phyloP scores from a whole-genome alignment of 192 early-diverging fungal species.

The Diversispora epigaea region DNA sequence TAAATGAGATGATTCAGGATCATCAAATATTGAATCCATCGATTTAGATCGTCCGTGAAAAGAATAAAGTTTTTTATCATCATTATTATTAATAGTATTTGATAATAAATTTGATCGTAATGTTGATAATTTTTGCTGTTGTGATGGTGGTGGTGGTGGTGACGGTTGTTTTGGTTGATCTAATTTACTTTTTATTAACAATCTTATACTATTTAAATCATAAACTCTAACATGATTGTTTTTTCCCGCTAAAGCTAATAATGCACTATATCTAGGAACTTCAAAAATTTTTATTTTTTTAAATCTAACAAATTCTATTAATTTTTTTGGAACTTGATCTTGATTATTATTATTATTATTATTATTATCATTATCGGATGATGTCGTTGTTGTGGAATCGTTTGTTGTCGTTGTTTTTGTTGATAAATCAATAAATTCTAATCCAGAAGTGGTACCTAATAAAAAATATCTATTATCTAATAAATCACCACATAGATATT shows the following conservation, averaged over 20 bases:
- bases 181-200: slow-evolving; percentile 15
- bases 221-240: slow-evolving; percentile 27
- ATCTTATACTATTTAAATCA: neutral
- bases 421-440: slow-evolving; percentile 28
- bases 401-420: too few species aligned
- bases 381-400: too few species aligned
- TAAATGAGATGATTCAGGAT: neutral
- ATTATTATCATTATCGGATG: too few species aligned
- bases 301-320: slow-evolving; percentile 20
- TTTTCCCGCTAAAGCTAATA: slow-evolving; percentile 13
- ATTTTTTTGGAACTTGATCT: slow-evolving; percentile 9
- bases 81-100: too few species aligned
- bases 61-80: neutral
- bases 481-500: slow-evolving; percentile 21
- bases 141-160: too few species aligned
- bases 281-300: slow-evolving; percentile 8
- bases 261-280: neutral
- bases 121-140: neutral
- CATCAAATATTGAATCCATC: slow-evolving; percentile 3
- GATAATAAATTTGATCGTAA: too few species aligned
- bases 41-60: slow-evolving; percentile 19
- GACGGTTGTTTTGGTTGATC: neutral
- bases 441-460: slow-evolving; percentile 1
- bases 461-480: slow-evolving; percentile 26
- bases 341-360: neutral